Evolutionary conservation across 2,329 filamentous ascomycete species (phyloP).

Genomic region (Colletotrichum tofieldiae): DNA sequence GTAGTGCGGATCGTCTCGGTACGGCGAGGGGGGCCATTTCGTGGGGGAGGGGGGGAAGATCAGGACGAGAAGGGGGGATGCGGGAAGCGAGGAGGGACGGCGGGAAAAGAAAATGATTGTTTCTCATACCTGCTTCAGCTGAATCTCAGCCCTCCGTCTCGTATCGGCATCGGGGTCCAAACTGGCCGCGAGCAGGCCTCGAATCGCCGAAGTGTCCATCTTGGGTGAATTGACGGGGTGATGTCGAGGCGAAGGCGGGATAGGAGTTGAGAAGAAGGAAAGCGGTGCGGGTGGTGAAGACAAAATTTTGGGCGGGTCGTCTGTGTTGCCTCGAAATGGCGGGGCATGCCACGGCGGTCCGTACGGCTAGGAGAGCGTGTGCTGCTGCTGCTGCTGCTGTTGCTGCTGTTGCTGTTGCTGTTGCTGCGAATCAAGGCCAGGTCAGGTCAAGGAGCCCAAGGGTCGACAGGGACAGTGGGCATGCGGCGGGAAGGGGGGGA

Average conservation of each 20-base stretch:
- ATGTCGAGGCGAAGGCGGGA: conserved; percentile 43
- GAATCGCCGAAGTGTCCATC: conserved; percentile 84
- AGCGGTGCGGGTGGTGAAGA: conserved; percentile 42
- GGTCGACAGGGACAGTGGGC: conserved; percentile 13
- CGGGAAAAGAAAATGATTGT: conserved; percentile 26
- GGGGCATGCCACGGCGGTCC: conserved; percentile 43
- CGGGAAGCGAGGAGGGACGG: conserved; percentile 22
- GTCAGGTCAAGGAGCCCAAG: conserved; percentile 16
- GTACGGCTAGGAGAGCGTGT: background rate
- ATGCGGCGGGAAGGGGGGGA: background rate
- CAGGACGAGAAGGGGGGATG: conserved; percentile 8
- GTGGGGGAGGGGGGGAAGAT: conserved; percentile 34
- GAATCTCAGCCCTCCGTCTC: conserved; percentile 83
- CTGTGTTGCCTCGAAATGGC: conserved; percentile 44
- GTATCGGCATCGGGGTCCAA: conserved; percentile 82
- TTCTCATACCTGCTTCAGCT: conserved; percentile 83
- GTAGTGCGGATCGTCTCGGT: conserved; percentile 40
- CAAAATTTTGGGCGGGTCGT: conserved; percentile 46
- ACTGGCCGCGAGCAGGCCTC: conserved; percentile 83
- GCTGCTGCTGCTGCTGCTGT: background rate
- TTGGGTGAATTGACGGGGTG: conserved; percentile 47
- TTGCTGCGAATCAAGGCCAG: conserved; percentile 2
- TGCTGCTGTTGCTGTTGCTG: background rate
- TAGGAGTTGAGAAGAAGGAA: conserved; percentile 44
- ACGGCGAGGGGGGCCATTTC: conserved; percentile 38